Conservation (phyloP, 2,329 filamentous ascomycete species). For the Sclerotiophoma versabilis region DNA sequence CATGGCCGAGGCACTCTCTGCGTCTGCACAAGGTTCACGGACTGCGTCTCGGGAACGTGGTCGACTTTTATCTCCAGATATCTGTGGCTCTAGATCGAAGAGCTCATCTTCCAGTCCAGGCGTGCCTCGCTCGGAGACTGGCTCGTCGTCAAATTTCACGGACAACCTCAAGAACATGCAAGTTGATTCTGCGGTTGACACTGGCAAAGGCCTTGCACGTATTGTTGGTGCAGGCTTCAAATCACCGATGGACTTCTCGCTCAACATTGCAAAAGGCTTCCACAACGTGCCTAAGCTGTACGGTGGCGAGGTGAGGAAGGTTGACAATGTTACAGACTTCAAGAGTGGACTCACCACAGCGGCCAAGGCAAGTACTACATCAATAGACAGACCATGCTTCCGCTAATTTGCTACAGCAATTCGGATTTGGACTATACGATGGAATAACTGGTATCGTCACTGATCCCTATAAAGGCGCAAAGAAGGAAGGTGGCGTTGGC, state of each 20-base stretch:
- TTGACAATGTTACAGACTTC: conserved; percentile 79
- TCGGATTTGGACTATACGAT: conserved; percentile 80
- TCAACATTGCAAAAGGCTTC: conserved; percentile 84
- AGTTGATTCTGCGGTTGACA: conserved; percentile 66
- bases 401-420: conserved; percentile 58
- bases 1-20: conserved; percentile 44
- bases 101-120: conserved; percentile 30
- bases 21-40: conserved; percentile 38
- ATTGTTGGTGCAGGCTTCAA: conserved; percentile 78
- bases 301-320: conserved; percentile 80
- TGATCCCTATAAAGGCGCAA: conserved; percentile 74
- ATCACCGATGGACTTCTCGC: conserved; percentile 82
- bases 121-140: conserved; percentile 19
- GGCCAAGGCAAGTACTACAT: conserved; percentile 61
- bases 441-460: conserved; percentile 82
- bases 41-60: conserved; percentile 35
- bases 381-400: not conserved
- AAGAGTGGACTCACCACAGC: conserved; percentile 79
- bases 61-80: conserved; percentile 9
- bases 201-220: conserved; percentile 72
- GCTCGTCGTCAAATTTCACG: conserved; percentile 29
- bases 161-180: conserved; percentile 31
- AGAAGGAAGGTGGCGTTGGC: conserved; percentile 70
- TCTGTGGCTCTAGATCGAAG: conserved; percentile 20
- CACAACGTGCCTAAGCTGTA: conserved; percentile 87